These are phyloP conservation scores for Alternaria novae-zelandiae DNA, from an alignment of 2,329 filamentous ascomycete genomes.

Conservation along the genomic window DNA sequence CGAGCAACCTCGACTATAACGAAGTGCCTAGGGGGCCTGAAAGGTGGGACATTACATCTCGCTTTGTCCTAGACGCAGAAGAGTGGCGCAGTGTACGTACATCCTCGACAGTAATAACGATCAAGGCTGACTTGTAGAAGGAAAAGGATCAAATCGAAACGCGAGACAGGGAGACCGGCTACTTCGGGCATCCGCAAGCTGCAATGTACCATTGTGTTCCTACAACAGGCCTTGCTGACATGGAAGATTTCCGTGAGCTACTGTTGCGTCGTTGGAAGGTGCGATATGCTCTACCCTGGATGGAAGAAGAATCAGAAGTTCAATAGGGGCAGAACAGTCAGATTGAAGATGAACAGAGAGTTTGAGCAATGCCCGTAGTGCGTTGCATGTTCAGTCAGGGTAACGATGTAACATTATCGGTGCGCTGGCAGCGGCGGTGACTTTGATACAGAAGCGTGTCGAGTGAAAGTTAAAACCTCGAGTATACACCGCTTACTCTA, in stretches of 20 bases:
- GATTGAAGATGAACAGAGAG: not conserved
- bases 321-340: not conserved
- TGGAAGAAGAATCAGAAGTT: not conserved
- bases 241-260: not conserved
- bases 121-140: not conserved
- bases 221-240: not conserved
- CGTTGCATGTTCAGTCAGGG: not conserved
- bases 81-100: not conserved
- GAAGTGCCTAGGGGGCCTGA: rapidly evolving
- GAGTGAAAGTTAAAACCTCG: not conserved
- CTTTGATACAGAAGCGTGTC: not conserved
- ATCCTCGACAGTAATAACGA: not conserved
- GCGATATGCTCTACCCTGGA: not conserved
- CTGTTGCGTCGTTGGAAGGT: not conserved
- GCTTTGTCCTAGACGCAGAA: not conserved
- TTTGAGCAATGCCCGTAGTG: not conserved
- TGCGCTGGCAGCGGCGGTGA: not conserved
- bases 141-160: not conserved
- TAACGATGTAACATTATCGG: not conserved
- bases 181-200: not conserved
- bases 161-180: not conserved
- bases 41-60: not conserved
- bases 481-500: not conserved
- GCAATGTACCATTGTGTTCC: not conserved
- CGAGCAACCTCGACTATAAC: not conserved